A percentile compares a stretch with the other conserved stretches of the same genome.
Conservation (phyloP, 768 basidiomycete species). For the Boletus speciosus region DNA sequence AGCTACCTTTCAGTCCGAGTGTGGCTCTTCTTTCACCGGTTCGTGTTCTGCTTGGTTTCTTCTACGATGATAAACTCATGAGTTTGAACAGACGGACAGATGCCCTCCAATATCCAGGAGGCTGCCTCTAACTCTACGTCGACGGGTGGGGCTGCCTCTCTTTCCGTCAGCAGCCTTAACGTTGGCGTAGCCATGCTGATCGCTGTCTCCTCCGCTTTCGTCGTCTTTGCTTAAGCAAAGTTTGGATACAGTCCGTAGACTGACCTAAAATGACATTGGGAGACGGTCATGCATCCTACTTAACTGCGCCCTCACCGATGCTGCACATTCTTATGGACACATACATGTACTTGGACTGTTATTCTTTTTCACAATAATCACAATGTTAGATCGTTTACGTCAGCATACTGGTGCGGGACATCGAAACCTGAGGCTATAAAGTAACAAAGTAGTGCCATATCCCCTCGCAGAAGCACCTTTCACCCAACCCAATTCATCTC, state of each 20-base stretch:
- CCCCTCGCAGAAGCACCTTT: neutral
- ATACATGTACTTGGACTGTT: neutral
- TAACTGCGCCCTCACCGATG: neutral
- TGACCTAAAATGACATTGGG: neutral
- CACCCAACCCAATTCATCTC: neutral
- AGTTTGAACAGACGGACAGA: slow-evolving; percentile 28
- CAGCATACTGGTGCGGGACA: slow-evolving; percentile 5
- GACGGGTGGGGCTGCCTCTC: slow-evolving; percentile 18
- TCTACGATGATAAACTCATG: neutral
- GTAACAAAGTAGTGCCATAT: no score
- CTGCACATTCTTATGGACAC: slow-evolving; percentile 1
- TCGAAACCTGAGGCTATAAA: no score
- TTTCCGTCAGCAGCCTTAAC: slow-evolving; percentile 21
- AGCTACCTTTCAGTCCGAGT: slow-evolving; percentile 32
- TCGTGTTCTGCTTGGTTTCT: slow-evolving; percentile 15
- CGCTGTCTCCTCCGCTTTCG: slow-evolving; percentile 34
- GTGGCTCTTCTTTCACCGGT: slow-evolving; percentile 55
- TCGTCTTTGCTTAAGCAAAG: slow-evolving; percentile 30
- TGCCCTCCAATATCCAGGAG: slow-evolving; percentile 26
- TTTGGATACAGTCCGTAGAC: neutral
- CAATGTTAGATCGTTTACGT: slow-evolving; percentile 11
- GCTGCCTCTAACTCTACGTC: slow-evolving; percentile 23
- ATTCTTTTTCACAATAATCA: neutral
- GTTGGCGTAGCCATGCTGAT: slow-evolving; percentile 30
- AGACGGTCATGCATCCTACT: neutral